Conservation (phyloP, 2,329 filamentous ascomycete genomes). For the Xylariaceae sp. region DNA sequence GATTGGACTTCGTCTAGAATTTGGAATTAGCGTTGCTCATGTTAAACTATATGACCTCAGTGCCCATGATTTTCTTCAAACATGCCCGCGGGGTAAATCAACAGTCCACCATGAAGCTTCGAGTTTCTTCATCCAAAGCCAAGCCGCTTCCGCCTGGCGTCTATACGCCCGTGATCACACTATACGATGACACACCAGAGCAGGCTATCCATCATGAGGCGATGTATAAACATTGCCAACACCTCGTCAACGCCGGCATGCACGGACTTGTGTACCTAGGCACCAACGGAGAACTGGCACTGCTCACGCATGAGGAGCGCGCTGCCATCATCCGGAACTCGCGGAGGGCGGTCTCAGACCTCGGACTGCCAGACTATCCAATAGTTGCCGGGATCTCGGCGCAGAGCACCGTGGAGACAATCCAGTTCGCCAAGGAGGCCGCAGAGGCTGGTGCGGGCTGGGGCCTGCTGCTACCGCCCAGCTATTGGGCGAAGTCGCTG, state of each 20-base stretch:
- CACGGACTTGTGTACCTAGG: conserved; percentile 39
- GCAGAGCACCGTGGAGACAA: conserved; percentile 27
- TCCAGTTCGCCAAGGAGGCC: conserved; percentile 29
- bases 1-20: too few relatives aligned
- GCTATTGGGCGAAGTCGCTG: conserved; percentile 32
- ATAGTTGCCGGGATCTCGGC: conserved; percentile 38
- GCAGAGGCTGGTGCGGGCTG: conserved; percentile 30
- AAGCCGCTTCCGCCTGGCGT: conserved; percentile 33
- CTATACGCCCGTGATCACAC: conserved; percentile 38
- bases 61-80: too few relatives aligned
- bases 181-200: conserved; percentile 32
- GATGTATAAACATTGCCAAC: conserved; percentile 34
- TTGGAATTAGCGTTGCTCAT: too few relatives aligned
- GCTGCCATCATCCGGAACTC: conserved; percentile 32
- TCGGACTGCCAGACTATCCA: conserved; percentile 28
- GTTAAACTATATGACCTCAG: too few relatives aligned
- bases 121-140: conserved; percentile 6
- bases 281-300: conserved; percentile 38
- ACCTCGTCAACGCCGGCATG: conserved; percentile 35
- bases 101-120: conserved; percentile 6
- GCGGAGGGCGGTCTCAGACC: conserved; percentile 28
- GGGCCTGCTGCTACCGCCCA: conserved; percentile 30
- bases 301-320: conserved; percentile 33
- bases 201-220: conserved; percentile 38
- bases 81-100: too few relatives aligned